Evolutionary conservation across 2,329 filamentous ascomycete species (phyloP).

Genomic region (Pseudophaeomoniella oleicola): DNA sequence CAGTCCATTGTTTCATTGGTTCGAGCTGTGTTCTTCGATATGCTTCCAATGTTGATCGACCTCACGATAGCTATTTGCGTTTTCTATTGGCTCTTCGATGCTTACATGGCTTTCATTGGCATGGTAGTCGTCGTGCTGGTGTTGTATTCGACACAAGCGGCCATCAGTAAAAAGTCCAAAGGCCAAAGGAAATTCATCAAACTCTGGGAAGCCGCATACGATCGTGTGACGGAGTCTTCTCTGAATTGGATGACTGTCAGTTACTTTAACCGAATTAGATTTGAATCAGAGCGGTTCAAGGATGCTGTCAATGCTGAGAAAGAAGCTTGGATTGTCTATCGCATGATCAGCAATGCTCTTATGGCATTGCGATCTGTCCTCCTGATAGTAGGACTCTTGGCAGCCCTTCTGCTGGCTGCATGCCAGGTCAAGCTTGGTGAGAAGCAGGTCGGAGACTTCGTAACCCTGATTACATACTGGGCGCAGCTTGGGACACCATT

Average conservation of each 20-base stretch:
- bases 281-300: constrained; percentile 38
- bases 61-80: constrained; percentile 44
- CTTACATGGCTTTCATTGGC: constrained; percentile 41
- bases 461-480: constrained; percentile 55
- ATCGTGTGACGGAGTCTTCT: constrained; percentile 43
- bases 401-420: constrained; percentile 36
- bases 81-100: constrained; percentile 48
- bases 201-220: constrained; percentile 33
- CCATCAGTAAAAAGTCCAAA: constrained; percentile 23
- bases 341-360: neutral
- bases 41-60: constrained; percentile 49
- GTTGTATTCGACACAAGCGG: constrained; percentile 31
- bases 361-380: constrained; percentile 17
- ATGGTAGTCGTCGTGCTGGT: constrained; percentile 34
- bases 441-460: constrained; percentile 44
- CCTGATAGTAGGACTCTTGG: constrained; percentile 33
- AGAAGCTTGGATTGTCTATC: neutral
- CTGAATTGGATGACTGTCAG: constrained; percentile 46
- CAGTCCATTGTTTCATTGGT: constrained; percentile 44
- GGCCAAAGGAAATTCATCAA: constrained; percentile 23
- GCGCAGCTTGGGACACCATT: constrained; percentile 32
- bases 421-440: constrained; percentile 35
- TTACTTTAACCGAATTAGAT: constrained; percentile 40
- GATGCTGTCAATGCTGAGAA: constrained; percentile 1
- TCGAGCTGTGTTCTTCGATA: constrained; percentile 43